Evolutionary conservation across 2,329 filamentous ascomycete genomes (phyloP), one percentile per base, ranked within the genome.

Genomic region (Aurifilum marmelostoma): DNA sequence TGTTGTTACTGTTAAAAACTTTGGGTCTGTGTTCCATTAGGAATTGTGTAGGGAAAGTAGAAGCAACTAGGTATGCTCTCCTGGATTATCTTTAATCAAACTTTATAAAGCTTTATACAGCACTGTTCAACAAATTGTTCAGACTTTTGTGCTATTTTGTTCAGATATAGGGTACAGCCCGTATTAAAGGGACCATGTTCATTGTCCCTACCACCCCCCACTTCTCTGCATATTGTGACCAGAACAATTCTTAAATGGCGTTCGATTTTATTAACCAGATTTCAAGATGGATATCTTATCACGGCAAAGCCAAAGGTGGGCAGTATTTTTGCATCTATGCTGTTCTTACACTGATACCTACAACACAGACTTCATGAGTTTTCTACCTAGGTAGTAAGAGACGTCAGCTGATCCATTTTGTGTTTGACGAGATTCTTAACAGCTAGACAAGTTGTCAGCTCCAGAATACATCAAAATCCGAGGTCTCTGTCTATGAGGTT

Each of bases 11-110:
- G 7, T n/a, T 7, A 47, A 8, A 2, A 7, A n/a, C 7, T 47
- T 8, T 7, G 5, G 2, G 12, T 18, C 6, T 11, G 21, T n/a
- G 2, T 2, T 11, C 1, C 2, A 47, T 5, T 2, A 21, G 2
- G 18, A 24, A 12, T 54, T 54, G n/a, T 54, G n/a, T 27, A 27
- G 3, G 27, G 0, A 9, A 54, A 54, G 12, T 54, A 0, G 1
- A 16, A 24, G 11, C 16, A 27, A 18, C 21, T 11, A 27, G 9
- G 6, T 27, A 24, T 27, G 50, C 50, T 27, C 24, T 24, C 11
- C 14, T 1, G 12, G n/a, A 0, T 1, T 1, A 54, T 54, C 18
- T 12, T 27, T 14, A 14, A 4, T 24, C 50, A 8, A 34, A 34
- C 4, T 34, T 34, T 34, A 27, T 5, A 24, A 24, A 54, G n/a